A percentile compares a stretch with the other conserved stretches of the same genome.
These are phyloP conservation scores for Metschnikowia henanensis DNA, from an alignment of 805 yeast genomes.

Conservation along the genomic window DNA sequence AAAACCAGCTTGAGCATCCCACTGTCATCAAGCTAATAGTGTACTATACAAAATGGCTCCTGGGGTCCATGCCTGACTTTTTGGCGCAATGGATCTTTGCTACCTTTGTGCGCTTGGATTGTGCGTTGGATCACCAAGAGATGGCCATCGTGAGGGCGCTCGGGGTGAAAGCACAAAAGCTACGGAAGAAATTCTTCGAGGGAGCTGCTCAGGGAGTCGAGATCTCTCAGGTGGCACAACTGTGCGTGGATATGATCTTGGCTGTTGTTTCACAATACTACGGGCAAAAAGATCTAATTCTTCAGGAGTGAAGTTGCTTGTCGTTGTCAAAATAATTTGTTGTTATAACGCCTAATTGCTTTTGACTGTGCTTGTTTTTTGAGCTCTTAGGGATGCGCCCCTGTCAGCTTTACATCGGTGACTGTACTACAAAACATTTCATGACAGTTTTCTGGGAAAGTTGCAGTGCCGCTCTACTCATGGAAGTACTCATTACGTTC, in stretches of 20 bases:
- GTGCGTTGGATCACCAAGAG: constrained; percentile 33
- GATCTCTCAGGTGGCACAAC: constrained; percentile 12
- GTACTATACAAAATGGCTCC: constrained; percentile 39
- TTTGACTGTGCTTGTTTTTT: no score
- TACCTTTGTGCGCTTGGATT: constrained; percentile 35
- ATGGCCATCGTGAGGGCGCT: constrained; percentile 34
- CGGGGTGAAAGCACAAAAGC: constrained; percentile 38
- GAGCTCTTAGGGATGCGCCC: no score
- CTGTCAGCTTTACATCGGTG: no score
- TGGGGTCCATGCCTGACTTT: constrained; percentile 25
- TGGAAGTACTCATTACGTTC: no score
- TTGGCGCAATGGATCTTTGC: constrained; percentile 39
- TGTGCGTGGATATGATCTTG: constrained; percentile 32
- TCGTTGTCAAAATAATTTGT: no score
- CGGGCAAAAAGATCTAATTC: constrained; percentile 34
- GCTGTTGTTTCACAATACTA: constrained; percentile 33
- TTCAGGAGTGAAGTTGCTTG: no score
- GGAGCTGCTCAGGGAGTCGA: constrained; percentile 14
- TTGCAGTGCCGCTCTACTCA: no score
- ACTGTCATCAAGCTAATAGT: constrained; percentile 35
- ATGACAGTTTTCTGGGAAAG: no score
- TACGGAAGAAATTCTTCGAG: constrained; percentile 15
- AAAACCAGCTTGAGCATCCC: constrained; percentile 27
- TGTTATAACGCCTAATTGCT: no score
- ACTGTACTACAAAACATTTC: no score